Base-by-base conservation (phyloP, 2,329 filamentous ascomycete genomes). In the Pyricularia sp. region DNA sequence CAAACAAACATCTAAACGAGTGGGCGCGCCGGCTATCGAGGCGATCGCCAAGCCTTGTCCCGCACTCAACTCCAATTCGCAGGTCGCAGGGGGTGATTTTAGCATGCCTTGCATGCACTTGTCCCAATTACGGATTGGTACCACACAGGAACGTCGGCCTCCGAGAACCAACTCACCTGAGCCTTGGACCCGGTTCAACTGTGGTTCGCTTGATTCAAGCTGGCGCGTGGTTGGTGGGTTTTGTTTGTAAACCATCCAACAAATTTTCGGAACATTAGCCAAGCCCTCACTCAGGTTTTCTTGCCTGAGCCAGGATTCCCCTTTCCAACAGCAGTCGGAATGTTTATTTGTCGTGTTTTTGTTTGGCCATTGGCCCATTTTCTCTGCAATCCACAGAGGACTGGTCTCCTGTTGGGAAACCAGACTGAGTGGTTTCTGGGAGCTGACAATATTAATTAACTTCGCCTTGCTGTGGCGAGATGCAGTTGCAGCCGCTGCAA, bases 161-260 rank as follows among this genome's bases (percentile, higher is more conserved):
- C 55, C 55, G 55, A 59, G 24, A 28, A 28, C 24, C 55, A 57
- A 28, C 55, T 19, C 55, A 19, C 55, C 55, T 59, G 55, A 26
- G 24, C 55, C 55, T 30, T 10, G 22, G 12, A 59, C 24, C 55
- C 55, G 55, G 24, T 24, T 59, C 12, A 28, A 59, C 55, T 16
- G 57, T 60, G 62, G 33, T 62, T 57, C 60, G 33, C 40, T 57
- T 49, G 40, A 35, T 57, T 31, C 24, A 44, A 24, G 13, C 22
- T 33, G 22, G 28, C 59, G 10, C 57, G 33, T 62, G 63, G 61
- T 63, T 65, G 63, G 63, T 62, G 63, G 65, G 64, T 62, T 65
- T 65, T 66, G 63, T 65, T 10, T 53, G 26, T n/a, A 49, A 28
- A 28, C 55, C 13, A 6, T 28, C 55, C 55, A 59, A 30, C 24